Percentiles rank a stretch among this genome's conserved stretches.
Evolutionary conservation across 2,329 filamentous ascomycete genomes (phyloP).

Genomic region (Hypoxylon sp.): DNA sequence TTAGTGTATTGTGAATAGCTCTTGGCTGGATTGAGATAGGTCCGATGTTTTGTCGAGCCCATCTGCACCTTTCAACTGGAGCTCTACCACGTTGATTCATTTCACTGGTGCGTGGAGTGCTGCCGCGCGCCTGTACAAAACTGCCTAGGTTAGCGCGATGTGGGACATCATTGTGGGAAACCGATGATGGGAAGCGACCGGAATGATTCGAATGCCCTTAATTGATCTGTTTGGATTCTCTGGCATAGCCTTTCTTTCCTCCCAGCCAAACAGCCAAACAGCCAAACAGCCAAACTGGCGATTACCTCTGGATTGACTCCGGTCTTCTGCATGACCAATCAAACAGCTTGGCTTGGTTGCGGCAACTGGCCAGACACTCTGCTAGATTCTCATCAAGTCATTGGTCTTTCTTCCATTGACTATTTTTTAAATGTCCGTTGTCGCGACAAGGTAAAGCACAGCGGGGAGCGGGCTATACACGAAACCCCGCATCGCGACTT

Average conservation of each 20-base stretch:
- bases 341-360: no score
- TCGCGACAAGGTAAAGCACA: neutral
- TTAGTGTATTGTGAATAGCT: neutral
- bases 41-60: neutral
- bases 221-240: constrained; percentile 17
- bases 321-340: no score
- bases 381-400: constrained; percentile 3
- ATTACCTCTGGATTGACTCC: constrained; percentile 3
- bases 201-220: constrained; percentile 11
- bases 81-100: constrained; percentile 43
- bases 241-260: constrained; percentile 6
- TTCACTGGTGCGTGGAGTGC: constrained; percentile 42
- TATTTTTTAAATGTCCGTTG: neutral
- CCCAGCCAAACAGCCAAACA: no score
- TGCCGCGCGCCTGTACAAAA: constrained; percentile 37
- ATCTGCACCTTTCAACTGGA: constrained; percentile 28
- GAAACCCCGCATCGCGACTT: constrained; percentile 21
- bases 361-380: no score
- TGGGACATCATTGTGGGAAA: neutral
- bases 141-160: constrained; percentile 25
- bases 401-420: neutral
- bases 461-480: neutral
- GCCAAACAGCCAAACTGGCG: no score
- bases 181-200: constrained; percentile 5
- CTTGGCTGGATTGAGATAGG: neutral